These are phyloP conservation scores for Avena sativa DNA, from an alignment of 176 grass and related monocot genomes.

Conservation along the genomic window DNA sequence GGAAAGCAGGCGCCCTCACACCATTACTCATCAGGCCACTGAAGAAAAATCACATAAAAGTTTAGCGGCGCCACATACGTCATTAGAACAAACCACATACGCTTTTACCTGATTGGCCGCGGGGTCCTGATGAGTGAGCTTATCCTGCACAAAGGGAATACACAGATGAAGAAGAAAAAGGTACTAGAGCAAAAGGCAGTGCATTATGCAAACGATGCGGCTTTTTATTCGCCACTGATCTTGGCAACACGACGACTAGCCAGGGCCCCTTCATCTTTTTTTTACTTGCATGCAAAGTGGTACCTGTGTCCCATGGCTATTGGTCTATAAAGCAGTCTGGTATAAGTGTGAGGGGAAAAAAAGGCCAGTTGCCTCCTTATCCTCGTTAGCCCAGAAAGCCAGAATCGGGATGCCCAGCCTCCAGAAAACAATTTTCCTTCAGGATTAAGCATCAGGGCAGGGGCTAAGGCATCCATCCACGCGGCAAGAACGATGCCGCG, in stretches of 20 bases:
- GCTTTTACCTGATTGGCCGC: constrained; percentile 23
- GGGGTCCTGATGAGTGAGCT: constrained; percentile 28
- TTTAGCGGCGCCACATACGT: constrained; percentile 22
- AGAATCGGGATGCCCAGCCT: neutral
- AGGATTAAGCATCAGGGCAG: constrained; percentile 67
- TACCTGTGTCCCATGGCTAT: constrained; percentile 25
- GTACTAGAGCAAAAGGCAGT: constrained; percentile 19
- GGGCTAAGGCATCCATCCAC: constrained; percentile 47
- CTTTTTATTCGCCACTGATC: constrained; percentile 36
- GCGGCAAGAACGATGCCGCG: constrained; percentile 23
- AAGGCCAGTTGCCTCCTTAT: constrained; percentile 23
- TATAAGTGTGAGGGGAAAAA: neutral
- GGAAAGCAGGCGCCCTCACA: neutral
- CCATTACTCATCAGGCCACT: constrained; percentile 5
- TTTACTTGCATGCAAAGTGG: constrained; percentile 54
- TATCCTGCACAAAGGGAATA: constrained; percentile 45
- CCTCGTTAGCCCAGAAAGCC: constrained; percentile 24
- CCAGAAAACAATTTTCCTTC: constrained; percentile 41
- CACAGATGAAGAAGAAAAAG: neutral
- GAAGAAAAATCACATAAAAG: neutral
- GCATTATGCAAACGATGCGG: constrained; percentile 34
- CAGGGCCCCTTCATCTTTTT: constrained; percentile 42
- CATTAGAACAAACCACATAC: constrained; percentile 34
- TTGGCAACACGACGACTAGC: constrained; percentile 33
- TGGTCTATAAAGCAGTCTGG: constrained; percentile 21